Evolutionary conservation across 768 basidiomycete genomes (phyloP), one percentile per base, ranked within the genome.

Genomic region (Tulasnella sp.): DNA sequence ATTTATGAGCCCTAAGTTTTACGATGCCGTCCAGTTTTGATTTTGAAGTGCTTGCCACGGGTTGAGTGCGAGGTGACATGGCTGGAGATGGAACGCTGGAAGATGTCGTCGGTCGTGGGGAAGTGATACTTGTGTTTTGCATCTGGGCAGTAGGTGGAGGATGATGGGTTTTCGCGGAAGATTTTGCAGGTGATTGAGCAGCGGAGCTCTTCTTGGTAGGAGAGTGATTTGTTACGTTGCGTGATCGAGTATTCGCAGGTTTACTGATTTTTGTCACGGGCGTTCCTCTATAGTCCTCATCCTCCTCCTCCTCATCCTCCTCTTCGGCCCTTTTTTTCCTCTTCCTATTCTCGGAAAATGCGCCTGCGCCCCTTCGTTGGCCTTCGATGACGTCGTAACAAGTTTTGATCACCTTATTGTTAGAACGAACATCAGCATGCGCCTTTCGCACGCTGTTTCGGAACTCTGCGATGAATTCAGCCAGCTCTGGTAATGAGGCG

Each of bases 391-490:
- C 15, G n/a, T 53, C 53, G 37, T 40, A 55, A 4, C 40, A 39
- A 16, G 40, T 42, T 22, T 31, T 34, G 8, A 55, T 13, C 13
- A 55, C 54, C 39, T 39, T 54, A 15, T 13, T 44, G 52, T 55
- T 55, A 20, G 32, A 12, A 13, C 54, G 37, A 16, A 55, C 28
- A 22, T 55, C 54, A 15, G 29, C 51, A 37, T 55, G 54, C 9
- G 29, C 22, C 24, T 31, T 25, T 22, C 44, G 43, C 37, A 45
- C n/a, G 12, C 24, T 16, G 19, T 19, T 29, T 6, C 54, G 54
- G 27, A 55, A 34, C 8, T 45, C 20, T 6, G 31, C 12, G 43
- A 55, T 53, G 10, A 27, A 32, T 8, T 41, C 28, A 10, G 41
- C 54, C 24, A 43, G 9, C 24, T 24, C 33, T 28, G 32, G 28